Conservation (phyloP, 805 yeast species). For the Candida silvatica region DNA sequence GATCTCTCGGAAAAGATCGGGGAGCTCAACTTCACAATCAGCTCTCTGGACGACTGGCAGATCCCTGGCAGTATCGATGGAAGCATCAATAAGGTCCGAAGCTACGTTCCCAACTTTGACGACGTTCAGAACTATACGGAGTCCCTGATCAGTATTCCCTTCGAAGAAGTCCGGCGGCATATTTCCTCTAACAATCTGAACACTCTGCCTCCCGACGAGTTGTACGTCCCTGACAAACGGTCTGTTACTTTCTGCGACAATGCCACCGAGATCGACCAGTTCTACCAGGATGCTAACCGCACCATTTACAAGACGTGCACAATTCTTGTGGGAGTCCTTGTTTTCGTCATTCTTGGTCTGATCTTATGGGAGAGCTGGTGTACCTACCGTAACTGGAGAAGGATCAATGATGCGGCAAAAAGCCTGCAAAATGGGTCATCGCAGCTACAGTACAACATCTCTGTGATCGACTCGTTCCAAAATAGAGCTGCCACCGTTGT, state of each 20-base stretch:
- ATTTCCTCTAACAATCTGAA: conserved; percentile 16
- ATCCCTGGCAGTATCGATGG: conserved; percentile 60
- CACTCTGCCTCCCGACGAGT: neutral
- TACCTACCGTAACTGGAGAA: conserved; percentile 42
- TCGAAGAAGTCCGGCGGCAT: conserved; percentile 35
- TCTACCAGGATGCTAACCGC: conserved; percentile 25
- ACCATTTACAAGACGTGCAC: conserved; percentile 28
- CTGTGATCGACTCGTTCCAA: conserved; percentile 18
- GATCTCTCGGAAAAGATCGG: conserved; percentile 26
- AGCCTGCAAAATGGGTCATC: neutral
- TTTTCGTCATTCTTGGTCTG: conserved; percentile 30
- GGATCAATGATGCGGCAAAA: conserved; percentile 16
- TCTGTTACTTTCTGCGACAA: conserved; percentile 31
- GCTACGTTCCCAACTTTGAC: conserved; percentile 56
- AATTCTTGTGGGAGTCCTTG: conserved; percentile 30
- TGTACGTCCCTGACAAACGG: conserved; percentile 33
- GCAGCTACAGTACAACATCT: conserved; percentile 13
- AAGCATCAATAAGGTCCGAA: conserved; percentile 42
- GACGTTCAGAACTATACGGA: conserved; percentile 54
- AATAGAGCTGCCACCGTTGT: conserved; percentile 14
- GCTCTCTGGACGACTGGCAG: conserved; percentile 43
- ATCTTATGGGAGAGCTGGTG: conserved; percentile 34
- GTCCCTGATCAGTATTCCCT: conserved; percentile 48
- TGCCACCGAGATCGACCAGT: conserved; percentile 28
- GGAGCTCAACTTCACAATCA: conserved; percentile 51